phyloP scores from a whole-genome alignment of 139 green algal genomes.

The Coelastrella sp. region DNA sequence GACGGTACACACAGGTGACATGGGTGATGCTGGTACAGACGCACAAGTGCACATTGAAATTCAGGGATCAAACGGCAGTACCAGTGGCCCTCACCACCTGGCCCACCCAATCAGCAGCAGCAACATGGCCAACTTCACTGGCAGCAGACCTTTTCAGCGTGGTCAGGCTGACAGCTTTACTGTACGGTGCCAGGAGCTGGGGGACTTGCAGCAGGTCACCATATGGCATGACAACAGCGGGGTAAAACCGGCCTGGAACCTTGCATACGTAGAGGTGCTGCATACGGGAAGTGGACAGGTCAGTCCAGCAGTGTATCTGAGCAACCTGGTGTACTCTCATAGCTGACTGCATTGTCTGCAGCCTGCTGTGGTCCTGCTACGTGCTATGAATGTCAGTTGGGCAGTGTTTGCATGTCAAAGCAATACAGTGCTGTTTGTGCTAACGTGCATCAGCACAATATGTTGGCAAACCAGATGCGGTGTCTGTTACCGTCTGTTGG shows the following conservation, averaged over 20 bases:
- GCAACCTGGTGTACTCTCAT: too few species aligned
- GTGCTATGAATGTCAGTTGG: too few species aligned
- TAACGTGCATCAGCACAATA: too few species aligned
- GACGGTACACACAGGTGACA: background rate
- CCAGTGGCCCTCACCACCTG: constrained; percentile 26
- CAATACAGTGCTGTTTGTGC: background rate
- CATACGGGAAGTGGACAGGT: constrained; percentile 58
- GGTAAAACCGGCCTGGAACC: constrained; percentile 64
- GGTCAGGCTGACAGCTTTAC: constrained; percentile 40
- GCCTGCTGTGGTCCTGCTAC: too few species aligned
- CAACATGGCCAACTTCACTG: background rate
- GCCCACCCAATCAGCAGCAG: background rate
- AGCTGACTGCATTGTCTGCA: too few species aligned
- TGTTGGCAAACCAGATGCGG: background rate
- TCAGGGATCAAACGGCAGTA: background rate
- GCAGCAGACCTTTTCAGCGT: constrained; percentile 1
- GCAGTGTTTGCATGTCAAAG: too few species aligned
- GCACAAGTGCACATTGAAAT: constrained; percentile 39
- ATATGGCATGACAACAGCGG: constrained; percentile 67
- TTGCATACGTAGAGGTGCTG: constrained; percentile 73
- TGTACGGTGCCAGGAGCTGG: constrained; percentile 25
- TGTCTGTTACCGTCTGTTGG: background rate
- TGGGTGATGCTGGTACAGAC: constrained; percentile 16
- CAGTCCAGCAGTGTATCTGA: background rate
- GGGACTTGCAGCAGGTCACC: constrained; percentile 22